Evolutionary conservation across 1,139 yeast species (phyloP).

Genomic region (Blastobotrys illinoisensis): DNA sequence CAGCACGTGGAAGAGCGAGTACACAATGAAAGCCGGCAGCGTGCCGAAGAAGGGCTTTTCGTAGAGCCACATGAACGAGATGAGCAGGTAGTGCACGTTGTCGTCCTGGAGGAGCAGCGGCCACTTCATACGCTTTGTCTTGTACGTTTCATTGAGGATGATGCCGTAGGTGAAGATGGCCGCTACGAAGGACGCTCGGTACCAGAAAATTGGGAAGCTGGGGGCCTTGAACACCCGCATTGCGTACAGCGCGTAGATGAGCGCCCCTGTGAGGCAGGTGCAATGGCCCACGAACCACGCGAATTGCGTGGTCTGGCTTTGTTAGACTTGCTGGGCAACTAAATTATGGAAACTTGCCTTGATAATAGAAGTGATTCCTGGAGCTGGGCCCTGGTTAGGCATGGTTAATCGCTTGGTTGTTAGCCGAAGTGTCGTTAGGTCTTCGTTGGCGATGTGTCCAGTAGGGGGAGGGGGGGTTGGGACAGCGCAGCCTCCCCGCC

Average conservation of each 20-base stretch:
- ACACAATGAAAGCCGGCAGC: slow-evolving; percentile 59
- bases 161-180: slow-evolving; percentile 73
- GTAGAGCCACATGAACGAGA: slow-evolving; percentile 55
- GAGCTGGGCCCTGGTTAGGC: not conserved
- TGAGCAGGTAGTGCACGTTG: slow-evolving; percentile 58
- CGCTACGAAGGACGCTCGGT: slow-evolving; percentile 57
- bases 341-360: not conserved
- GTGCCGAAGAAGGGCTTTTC: slow-evolving; percentile 50
- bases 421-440: not conserved
- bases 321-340: not conserved
- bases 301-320: slow-evolving; percentile 44
- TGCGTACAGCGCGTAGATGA: slow-evolving; percentile 49
- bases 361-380: not conserved
- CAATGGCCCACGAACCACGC: slow-evolving; percentile 66
- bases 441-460: not conserved
- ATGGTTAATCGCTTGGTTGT: not conserved
- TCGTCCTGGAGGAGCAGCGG: slow-evolving; percentile 48
- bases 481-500: not conserved
- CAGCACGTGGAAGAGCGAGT: slow-evolving; percentile 67
- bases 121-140: slow-evolving; percentile 28
- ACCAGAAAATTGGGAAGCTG: slow-evolving; percentile 44
- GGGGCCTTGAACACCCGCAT: slow-evolving; percentile 28
- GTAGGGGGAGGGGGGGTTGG: not conserved
- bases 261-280: slow-evolving; percentile 50
- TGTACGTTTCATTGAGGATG: slow-evolving; percentile 55